Base-by-base conservation (phyloP, 805 yeast species). In the Sugiyamaella smithiae region DNA sequence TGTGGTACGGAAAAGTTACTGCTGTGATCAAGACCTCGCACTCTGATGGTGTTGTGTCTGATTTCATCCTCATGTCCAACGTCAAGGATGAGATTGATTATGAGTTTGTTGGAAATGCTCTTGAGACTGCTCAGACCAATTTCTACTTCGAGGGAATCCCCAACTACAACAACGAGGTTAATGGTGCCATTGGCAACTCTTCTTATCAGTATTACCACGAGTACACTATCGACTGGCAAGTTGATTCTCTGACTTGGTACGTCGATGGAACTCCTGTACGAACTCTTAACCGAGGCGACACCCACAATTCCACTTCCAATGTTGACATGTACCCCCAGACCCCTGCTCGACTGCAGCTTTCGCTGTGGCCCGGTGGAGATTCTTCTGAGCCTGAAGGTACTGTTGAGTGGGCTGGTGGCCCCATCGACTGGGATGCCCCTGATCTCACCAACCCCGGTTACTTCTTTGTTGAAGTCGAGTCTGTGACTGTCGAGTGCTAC, bases 31-130 rank as follows among this genome's bases (percentile, higher is more conserved):
- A 84, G 70, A 72, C 91, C 0, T 85, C 96, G 0, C 86, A 80
- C 62, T 76, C 75, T 32, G 73, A 68, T 7, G 97, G 97, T 74
- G 96, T 89, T 31, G 77, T 89, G 50, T 76, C 95, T 12, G 90
- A 96, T 25, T 80, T 82, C 60, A 88, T 89, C 67, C 66, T 88
- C 45, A 84, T 80, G 67, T 86, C 96, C 5, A 85, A 86, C 63
- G 88, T 84, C 36, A 81, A 86, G 73, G 97, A 89, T 72, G 97
- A 90, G 75, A 77, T 89, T 59, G 97, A 90, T 76, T 82, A 69
- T 62, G 97, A 90, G 71, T 84, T 81, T 57, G 84, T 88, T 54
- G 98, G 98, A 51, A 77, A 77, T 60, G 79, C 85, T 61, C 67
- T 86, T 60, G 74, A 75, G 26, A 64, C 67, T 19, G 86, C 82